Percentiles rank a stretch among this genome's conserved stretches.
Evolutionary conservation across 345 rosid genomes (phyloP).

Genomic region (Bruguiera sexangula): DNA sequence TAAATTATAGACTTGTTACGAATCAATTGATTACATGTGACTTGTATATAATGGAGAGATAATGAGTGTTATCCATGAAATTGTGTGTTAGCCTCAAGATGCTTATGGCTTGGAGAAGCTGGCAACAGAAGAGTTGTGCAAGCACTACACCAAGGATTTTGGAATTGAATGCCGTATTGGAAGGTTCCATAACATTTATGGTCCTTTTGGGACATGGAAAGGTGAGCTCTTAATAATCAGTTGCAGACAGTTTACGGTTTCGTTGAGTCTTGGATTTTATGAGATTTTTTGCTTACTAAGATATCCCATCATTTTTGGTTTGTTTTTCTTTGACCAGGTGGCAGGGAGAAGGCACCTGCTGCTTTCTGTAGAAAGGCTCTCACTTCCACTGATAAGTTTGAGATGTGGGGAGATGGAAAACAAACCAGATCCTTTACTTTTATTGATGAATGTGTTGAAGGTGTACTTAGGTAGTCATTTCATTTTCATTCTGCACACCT

Average conservation of each 20-base stretch:
- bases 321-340: conserved; percentile 48
- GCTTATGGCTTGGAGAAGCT: conserved; percentile 99
- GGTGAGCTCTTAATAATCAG: conserved; percentile 38
- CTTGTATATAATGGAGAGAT: neutral
- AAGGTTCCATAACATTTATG: conserved; percentile 96
- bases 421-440: conserved; percentile 98
- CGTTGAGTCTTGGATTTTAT: neutral
- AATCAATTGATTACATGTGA: neutral
- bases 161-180: conserved; percentile 92
- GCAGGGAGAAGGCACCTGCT: conserved; percentile 99
- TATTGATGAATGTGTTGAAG: conserved; percentile 98
- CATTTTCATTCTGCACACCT: neutral
- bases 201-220: conserved; percentile 99
- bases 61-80: neutral
- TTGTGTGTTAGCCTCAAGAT: conserved; percentile 85
- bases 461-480: conserved; percentile 72
- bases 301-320: conserved; percentile 1
- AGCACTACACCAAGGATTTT: conserved; percentile 94
- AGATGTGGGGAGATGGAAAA: conserved; percentile 99
- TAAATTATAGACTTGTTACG: neutral
- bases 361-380: conserved; percentile 93
- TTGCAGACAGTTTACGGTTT: neutral
- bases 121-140: conserved; percentile 95
- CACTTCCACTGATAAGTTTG: conserved; percentile 82
- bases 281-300: neutral